Conservation (phyloP, 2,329 filamentous ascomycete species). For the Diaporthe humulicola region DNA sequence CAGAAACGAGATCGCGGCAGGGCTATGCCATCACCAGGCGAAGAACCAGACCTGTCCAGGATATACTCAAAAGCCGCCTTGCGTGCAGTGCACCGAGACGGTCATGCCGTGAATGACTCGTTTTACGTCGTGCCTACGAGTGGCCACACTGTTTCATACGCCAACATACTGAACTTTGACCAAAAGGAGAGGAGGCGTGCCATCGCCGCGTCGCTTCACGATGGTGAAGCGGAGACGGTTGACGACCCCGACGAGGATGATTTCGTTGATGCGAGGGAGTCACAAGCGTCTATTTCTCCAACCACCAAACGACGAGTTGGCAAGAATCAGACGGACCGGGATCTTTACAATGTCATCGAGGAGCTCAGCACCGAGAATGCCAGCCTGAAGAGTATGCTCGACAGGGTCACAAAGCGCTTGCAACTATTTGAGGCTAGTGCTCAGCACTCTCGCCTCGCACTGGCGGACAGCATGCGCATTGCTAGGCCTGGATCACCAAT, state of each 20-base stretch:
- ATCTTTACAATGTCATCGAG: constrained; percentile 79
- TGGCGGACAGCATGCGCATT: constrained; percentile 85
- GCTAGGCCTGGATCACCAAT: constrained; percentile 69
- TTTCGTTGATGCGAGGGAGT: constrained; percentile 90
- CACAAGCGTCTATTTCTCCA: constrained; percentile 60
- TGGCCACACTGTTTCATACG: constrained; percentile 93
- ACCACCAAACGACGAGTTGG: constrained; percentile 56
- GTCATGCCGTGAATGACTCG: constrained; percentile 75
- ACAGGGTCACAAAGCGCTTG: constrained; percentile 88
- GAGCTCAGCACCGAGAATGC: constrained; percentile 92
- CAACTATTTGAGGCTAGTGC: constrained; percentile 94
- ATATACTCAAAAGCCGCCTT: constrained; percentile 90
- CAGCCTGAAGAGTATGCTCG: constrained; percentile 85
- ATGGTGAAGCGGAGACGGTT: constrained; percentile 53
- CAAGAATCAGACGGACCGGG: constrained; percentile 57
- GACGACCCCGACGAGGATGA: constrained; percentile 82
- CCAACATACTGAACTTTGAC: constrained; percentile 83
- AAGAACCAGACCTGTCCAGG: constrained; percentile 82
- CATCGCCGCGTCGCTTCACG: constrained; percentile 63
- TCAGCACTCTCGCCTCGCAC: constrained; percentile 86
- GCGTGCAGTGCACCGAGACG: constrained; percentile 79
- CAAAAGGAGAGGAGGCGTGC: constrained; percentile 74
- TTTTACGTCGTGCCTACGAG: constrained; percentile 97
- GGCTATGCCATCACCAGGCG: constrained; percentile 49
- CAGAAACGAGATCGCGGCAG: constrained; percentile 53